Evolutionary conservation across 1,284 basidiomycete genomes (phyloP).

Genomic region (Malassezia furfur): DNA sequence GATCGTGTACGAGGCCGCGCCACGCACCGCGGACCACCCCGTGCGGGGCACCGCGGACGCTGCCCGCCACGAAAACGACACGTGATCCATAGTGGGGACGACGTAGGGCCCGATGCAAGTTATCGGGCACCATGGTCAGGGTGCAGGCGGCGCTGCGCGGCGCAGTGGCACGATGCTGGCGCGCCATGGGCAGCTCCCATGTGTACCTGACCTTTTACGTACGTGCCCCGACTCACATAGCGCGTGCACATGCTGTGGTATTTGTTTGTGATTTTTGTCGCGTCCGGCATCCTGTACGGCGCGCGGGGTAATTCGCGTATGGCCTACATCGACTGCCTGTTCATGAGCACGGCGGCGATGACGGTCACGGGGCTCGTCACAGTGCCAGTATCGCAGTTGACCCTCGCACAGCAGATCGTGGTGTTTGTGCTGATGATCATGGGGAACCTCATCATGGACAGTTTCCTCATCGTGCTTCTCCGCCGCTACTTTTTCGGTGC

Average conservation of each 20-base stretch:
- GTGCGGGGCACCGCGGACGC: slow-evolving; percentile 22
- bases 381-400: slow-evolving; percentile 64
- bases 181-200: too few species aligned
- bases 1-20: slow-evolving; percentile 43
- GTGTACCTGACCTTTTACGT: slow-evolving; percentile 30
- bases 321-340: slow-evolving; percentile 64
- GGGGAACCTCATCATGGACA: slow-evolving; percentile 45
- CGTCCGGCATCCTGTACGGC: slow-evolving; percentile 59
- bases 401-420: slow-evolving; percentile 65
- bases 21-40: slow-evolving; percentile 37
- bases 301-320: slow-evolving; percentile 41
- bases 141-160: too few species aligned
- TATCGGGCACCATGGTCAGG: too few species aligned
- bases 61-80: slow-evolving; percentile 5
- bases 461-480: slow-evolving; percentile 43
- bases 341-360: slow-evolving; percentile 65
- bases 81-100: not conserved
- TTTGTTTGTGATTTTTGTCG: slow-evolving; percentile 63
- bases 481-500: slow-evolving; percentile 40
- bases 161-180: too few species aligned
- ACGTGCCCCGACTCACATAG: slow-evolving; percentile 13
- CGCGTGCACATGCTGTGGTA: slow-evolving; percentile 57
- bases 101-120: too few species aligned
- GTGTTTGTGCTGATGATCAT: slow-evolving; percentile 50
- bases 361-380: slow-evolving; percentile 68